Percentiles rank a stretch among this genome's conserved stretches.
These are phyloP conservation scores for Colletotrichum tabaci DNA, from an alignment of 2,329 filamentous ascomycete genomes.

Conservation along the genomic window DNA sequence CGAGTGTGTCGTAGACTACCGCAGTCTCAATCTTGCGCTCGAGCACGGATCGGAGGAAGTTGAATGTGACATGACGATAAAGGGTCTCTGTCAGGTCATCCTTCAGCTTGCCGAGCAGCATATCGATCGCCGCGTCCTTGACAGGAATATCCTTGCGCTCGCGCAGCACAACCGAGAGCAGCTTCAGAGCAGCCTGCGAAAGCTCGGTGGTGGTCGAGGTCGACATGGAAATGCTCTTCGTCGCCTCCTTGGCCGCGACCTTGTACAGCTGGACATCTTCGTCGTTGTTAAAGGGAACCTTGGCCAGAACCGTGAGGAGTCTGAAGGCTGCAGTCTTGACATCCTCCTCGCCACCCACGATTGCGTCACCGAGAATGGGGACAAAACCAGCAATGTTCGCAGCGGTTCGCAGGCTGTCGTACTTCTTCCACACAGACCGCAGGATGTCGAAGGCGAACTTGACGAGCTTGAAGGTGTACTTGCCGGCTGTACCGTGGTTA, in stretches of 20 bases:
- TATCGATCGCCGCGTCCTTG: slow-evolving; percentile 86
- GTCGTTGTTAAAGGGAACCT: slow-evolving; percentile 83
- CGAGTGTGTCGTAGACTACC: slow-evolving; percentile 90
- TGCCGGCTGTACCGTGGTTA: slow-evolving; percentile 79
- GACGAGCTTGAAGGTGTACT: slow-evolving; percentile 88
- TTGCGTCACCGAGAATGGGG: slow-evolving; percentile 88
- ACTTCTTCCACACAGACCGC: slow-evolving; percentile 87
- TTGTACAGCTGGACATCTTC: slow-evolving; percentile 75
- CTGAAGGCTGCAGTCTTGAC: slow-evolving; percentile 91
- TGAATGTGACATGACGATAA: slow-evolving; percentile 93
- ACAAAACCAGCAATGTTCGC: slow-evolving; percentile 88
- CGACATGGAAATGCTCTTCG: slow-evolving; percentile 83
- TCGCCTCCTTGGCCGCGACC: slow-evolving; percentile 88
- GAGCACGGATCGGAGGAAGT: slow-evolving; percentile 90
- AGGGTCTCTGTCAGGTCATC: slow-evolving; percentile 94
- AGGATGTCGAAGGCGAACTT: slow-evolving; percentile 91
- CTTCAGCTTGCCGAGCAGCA: slow-evolving; percentile 85
- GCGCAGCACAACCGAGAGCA: slow-evolving; percentile 87
- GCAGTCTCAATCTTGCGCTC: slow-evolving; percentile 88
- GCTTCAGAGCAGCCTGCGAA: slow-evolving; percentile 89
- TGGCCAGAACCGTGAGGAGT: slow-evolving; percentile 87
- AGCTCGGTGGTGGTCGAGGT: slow-evolving; percentile 86
- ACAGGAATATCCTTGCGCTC: slow-evolving; percentile 83
- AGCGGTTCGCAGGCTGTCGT: slow-evolving; percentile 84
- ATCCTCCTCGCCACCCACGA: slow-evolving; percentile 90